Conservation (phyloP, 169 alveolate species). For the Plasmodium gaboni region DNA sequence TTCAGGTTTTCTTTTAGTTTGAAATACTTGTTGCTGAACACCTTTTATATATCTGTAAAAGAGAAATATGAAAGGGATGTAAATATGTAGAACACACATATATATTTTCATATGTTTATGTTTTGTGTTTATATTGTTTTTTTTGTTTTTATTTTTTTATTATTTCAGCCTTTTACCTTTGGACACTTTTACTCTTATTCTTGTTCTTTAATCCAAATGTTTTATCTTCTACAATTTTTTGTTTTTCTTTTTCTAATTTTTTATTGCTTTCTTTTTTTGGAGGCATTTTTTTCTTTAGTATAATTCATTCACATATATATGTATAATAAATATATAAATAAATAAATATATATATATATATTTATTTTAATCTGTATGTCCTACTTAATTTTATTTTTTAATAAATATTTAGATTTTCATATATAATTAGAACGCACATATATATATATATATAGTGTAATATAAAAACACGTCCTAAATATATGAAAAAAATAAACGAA, state of each 20-base stretch:
- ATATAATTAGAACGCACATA: no score
- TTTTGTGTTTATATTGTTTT: neutral
- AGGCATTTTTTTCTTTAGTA: slow-evolving; percentile 75
- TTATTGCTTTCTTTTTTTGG: slow-evolving; percentile 91
- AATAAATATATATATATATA: no score
- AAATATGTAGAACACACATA: neutral
- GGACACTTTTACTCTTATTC: slow-evolving; percentile 96
- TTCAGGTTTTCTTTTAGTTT: slow-evolving; percentile 85
- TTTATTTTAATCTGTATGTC: no score
- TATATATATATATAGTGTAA: no score
- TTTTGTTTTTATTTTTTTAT: neutral
- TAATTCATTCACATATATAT: no score
- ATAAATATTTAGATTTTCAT: no score
- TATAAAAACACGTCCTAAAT: no score
- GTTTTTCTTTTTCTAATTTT: slow-evolving; percentile 96
- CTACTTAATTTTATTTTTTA: no score
- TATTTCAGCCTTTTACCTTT: slow-evolving; percentile 89
- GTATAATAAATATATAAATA: no score
- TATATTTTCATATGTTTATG: neutral
- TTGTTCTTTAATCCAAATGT: slow-evolving; percentile 99
- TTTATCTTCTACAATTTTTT: slow-evolving; percentile 98
- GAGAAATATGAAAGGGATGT: neutral
- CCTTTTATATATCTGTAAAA: slow-evolving; percentile 84
- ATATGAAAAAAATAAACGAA: no score
- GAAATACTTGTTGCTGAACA: slow-evolving; percentile 86